Base-by-base conservation (phyloP, 805 yeast genomes). In the Saccharomycopsis fodiens region DNA sequence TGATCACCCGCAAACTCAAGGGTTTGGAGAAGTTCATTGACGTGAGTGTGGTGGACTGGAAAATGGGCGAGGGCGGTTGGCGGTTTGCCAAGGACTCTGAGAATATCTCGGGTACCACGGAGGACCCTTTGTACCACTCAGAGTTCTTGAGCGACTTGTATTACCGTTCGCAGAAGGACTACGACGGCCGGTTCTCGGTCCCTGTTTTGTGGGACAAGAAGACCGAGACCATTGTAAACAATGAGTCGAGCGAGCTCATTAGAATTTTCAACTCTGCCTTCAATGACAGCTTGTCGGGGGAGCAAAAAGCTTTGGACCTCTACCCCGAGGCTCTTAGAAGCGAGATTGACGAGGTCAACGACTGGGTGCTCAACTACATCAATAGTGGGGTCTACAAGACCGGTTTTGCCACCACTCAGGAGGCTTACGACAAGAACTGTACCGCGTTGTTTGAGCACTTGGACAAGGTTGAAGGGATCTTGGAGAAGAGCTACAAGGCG, bases 131-230 rank as follows among this genome's bases (percentile, higher is more conserved):
- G 34, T 73, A 85, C 58, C 78, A 79, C 5, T 68, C 67, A 54
- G 63, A 72, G 45, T 70, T 87, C 54, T 51, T 89, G 41, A 72
- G 81, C 25, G 82, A 91, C 54, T 57, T 89, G 20, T 91, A 91
- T 61, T 79, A 66, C 64, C 79, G 79, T 62, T 85, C 85, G 6
- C 70, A 86, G 44, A 81, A 89, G 1, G 74, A 82, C 25, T 89
- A 87, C 64, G 66, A 63, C 13, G 96, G 94, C 2, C 71, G 97
- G 52, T 85, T 78, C 60, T 89, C 97, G 1, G 97, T 91, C 30
- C 97, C 97, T 1, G 85, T 89, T 2, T 69, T 91, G 55, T 91
- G 95, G 93, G 97, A 91, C 64, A 82, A 74, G 58, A 80, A 89
- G 65, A 73, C 75, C 27, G 65, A 77, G 45, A 84, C 95, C 1